A percentile compares a stretch with the other conserved stretches of the same genome.
phyloP scores from a whole-genome alignment of 129 eudicot species.

The Cynara cardunculus region DNA sequence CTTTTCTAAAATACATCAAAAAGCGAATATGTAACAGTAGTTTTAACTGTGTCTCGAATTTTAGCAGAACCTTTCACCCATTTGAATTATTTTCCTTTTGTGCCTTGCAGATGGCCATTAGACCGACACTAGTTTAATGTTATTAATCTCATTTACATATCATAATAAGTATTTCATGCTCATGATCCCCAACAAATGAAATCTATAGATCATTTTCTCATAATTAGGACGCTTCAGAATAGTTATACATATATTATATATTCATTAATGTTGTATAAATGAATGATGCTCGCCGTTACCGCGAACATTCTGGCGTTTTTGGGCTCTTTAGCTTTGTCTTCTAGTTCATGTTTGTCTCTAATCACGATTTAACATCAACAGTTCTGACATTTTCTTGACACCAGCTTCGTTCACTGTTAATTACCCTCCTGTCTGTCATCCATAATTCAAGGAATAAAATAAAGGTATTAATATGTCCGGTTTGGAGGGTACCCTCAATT shows the following conservation, averaged over 20 bases:
- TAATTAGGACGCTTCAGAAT: neutral
- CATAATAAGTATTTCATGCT: neutral
- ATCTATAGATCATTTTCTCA: neutral
- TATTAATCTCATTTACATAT: neutral
- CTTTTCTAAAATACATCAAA: constrained; percentile 19
- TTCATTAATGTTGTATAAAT: neutral
- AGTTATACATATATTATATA: neutral
- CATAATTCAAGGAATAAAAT: neutral
- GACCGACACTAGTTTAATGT: neutral
- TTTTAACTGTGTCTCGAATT: constrained; percentile 16
- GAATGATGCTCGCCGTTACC: neutral
- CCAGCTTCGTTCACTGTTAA: neutral
- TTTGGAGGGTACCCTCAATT: neutral
- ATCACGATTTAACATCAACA: neutral
- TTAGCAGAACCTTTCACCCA: neutral
- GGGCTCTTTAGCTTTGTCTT: neutral
- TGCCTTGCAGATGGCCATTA: neutral
- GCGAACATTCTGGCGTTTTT: neutral
- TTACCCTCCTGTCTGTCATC: neutral
- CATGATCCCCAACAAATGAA: neutral
- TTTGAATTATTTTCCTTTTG: neutral
- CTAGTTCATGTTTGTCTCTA: neutral
- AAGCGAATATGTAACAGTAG: constrained; percentile 6
- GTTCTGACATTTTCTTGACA: neutral
- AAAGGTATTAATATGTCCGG: neutral